Conservation (phyloP, 192 early-diverging fungal species). For the Podila verticillata region DNA sequence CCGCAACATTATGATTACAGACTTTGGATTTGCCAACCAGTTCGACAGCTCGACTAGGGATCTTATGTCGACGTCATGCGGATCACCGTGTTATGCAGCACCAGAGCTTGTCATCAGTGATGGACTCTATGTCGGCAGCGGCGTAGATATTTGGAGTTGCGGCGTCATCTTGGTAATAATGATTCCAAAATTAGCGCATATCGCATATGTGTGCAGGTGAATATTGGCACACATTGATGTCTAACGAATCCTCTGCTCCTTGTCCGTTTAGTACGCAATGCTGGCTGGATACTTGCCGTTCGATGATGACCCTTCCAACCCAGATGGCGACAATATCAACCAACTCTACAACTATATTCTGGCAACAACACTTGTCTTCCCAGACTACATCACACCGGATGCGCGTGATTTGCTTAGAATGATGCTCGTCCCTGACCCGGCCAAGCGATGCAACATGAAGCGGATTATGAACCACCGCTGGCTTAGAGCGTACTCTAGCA, state of each 20-base stretch:
- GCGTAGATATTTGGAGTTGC: conserved; percentile 98
- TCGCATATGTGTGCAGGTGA: no score
- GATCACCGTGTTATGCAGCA: conserved; percentile 98
- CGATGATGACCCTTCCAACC: conserved; percentile 91
- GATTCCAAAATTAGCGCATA: neutral
- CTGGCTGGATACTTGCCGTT: conserved; percentile 89
- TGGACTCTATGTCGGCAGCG: conserved; percentile 93
- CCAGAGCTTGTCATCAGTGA: conserved; percentile 98
- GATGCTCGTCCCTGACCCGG: conserved; percentile 94
- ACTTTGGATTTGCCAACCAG: conserved; percentile 98
- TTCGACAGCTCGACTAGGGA: conserved; percentile 77
- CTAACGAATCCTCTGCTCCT: neutral
- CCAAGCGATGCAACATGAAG: conserved; percentile 77
- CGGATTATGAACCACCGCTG: conserved; percentile 81
- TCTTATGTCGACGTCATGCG: conserved; percentile 94
- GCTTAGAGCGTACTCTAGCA: conserved; percentile 59
- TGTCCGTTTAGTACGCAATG: conserved; percentile 75
- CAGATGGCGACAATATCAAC: conserved; percentile 90
- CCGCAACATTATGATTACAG: conserved; percentile 95
- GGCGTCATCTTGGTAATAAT: conserved; percentile 85
- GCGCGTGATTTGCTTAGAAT: conserved; percentile 85
- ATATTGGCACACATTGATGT: no score
- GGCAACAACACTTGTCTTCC: conserved; percentile 82
- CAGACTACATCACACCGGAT: conserved; percentile 81
- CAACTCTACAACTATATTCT: conserved; percentile 88